Evolutionary conservation across 768 basidiomycete species (phyloP).

Genomic region (Heimioporus sp.): DNA sequence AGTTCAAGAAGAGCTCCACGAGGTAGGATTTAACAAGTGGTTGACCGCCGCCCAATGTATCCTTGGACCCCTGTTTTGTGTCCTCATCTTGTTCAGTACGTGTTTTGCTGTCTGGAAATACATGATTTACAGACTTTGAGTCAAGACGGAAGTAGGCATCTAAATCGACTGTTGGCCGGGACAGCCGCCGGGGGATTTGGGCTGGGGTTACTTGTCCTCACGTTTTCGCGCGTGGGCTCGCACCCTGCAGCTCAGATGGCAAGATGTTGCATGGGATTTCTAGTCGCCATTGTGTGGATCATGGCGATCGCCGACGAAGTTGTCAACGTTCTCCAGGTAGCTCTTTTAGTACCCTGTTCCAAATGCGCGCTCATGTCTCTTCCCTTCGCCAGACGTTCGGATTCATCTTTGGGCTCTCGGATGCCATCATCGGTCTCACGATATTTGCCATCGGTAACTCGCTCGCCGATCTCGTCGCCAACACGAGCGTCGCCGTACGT

Average conservation of each 20-base stretch:
- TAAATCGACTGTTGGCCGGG: conserved; percentile 53
- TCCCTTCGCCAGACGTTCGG: conserved; percentile 73
- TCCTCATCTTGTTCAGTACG: conserved; percentile 75
- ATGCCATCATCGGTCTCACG: conserved; percentile 95
- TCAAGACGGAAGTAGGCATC: conserved; percentile 36
- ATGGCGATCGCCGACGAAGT: conserved; percentile 98
- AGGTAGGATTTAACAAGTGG: conserved; percentile 73
- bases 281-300: conserved; percentile 93
- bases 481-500: conserved; percentile 88
- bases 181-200: conserved; percentile 54
- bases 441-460: conserved; percentile 98
- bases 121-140: background rate
- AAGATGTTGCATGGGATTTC: conserved; percentile 88
- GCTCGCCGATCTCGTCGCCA: conserved; percentile 94
- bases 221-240: conserved; percentile 59
- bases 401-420: conserved; percentile 90
- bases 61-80: conserved; percentile 78
- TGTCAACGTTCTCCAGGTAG: conserved; percentile 84
- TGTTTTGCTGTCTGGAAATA: conserved; percentile 13
- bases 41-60: conserved; percentile 82
- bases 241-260: conserved; percentile 58
- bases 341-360: background rate
- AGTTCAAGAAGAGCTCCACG: conserved; percentile 65
- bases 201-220: conserved; percentile 52
- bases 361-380: background rate